Evolutionary conservation across 208 protist species (phyloP), one percentile per base, ranked within the genome.

Genomic region (Tetramitus jugosus): DNA sequence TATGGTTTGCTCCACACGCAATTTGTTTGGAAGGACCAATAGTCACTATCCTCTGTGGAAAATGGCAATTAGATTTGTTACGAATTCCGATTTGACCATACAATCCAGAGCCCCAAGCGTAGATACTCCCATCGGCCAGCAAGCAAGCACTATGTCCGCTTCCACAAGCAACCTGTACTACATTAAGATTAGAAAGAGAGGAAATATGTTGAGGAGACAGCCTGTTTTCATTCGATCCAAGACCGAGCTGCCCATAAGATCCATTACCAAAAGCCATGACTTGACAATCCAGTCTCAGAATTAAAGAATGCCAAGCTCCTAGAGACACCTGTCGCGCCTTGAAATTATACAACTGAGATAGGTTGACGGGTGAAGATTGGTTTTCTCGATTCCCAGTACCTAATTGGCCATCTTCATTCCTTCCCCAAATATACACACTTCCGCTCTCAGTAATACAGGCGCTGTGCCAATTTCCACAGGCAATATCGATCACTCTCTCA

Each of bases 1-100:
- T 40, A 13, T 71, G 64, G 20, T 71, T 71, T 1, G 49, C 35
- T 35, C 64, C 64, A 71, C 64, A 71, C 6, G 17, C 35, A 42
- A 71, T 14, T 33, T 49, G 35, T 46, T 71, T 71, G 14, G 64
- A 35, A 4, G 6, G 6, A 52, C 13, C 17, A 7, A 62, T 10
- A 7, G 17, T 31, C 10, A 33, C 56, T 4, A 71, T 40, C 49
- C 35, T n/a, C 17, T 35, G 29, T n/a, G 64, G 64, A 3, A 2
- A 35, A 17, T 33, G 33, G 17, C 23, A 10, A 49, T 71, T 10
- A 35, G 10, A 10, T 42, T 71, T 71, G 6, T 14, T 49, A 46
- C 33, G 20, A 13, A 49, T 71, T 49, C 64, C 64, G 49, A 71
- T 71, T 46, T 71, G 64, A 4, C 64, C 64, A 46, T 71, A 71